A percentile compares a stretch with the other conserved stretches of the same genome.
Evolutionary conservation across 768 basidiomycete species (phyloP).

Genomic region (Boletus huronensis): DNA sequence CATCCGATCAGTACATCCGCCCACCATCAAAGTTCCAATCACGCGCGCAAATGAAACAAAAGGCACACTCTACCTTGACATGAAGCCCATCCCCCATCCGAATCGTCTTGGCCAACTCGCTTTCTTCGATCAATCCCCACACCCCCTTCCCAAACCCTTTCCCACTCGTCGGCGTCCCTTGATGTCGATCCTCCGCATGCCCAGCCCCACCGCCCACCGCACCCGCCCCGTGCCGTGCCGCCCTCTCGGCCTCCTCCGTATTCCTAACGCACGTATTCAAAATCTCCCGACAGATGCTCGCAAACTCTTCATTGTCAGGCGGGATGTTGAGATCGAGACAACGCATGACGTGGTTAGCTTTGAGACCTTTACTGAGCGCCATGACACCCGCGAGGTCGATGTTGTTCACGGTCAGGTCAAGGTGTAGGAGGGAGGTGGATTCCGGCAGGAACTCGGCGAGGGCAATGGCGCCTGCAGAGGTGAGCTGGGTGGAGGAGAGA

Average conservation of each 20-base stretch:
- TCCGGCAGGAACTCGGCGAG: constrained; percentile 97
- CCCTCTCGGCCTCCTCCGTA: constrained; percentile 77
- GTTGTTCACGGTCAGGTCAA: constrained; percentile 82
- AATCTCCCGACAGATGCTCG: constrained; percentile 85
- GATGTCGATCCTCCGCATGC: constrained; percentile 16
- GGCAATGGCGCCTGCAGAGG: constrained; percentile 84
- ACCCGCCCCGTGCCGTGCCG: constrained; percentile 11
- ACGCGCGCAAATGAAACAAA: background rate
- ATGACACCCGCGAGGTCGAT: constrained; percentile 90
- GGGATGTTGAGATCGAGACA: constrained; percentile 94
- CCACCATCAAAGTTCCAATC: background rate
- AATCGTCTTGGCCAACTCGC: constrained; percentile 72
- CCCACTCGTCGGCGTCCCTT: constrained; percentile 35
- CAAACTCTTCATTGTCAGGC: constrained; percentile 76
- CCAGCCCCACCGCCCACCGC: background rate
- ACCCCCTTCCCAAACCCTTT: constrained; percentile 65
- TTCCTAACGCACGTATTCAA: constrained; percentile 89
- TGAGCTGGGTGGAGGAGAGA: constrained; percentile 77
- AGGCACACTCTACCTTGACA: constrained; percentile 43
- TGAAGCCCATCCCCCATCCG: constrained; percentile 38
- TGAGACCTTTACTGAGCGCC: constrained; percentile 84
- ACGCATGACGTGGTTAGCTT: constrained; percentile 79
- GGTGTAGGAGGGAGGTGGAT: constrained; percentile 78
- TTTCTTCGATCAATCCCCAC: constrained; percentile 85
- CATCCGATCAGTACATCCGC: background rate